phyloP scores from a whole-genome alignment of 345 rosid species.

The Stellera chamaejasme region DNA sequence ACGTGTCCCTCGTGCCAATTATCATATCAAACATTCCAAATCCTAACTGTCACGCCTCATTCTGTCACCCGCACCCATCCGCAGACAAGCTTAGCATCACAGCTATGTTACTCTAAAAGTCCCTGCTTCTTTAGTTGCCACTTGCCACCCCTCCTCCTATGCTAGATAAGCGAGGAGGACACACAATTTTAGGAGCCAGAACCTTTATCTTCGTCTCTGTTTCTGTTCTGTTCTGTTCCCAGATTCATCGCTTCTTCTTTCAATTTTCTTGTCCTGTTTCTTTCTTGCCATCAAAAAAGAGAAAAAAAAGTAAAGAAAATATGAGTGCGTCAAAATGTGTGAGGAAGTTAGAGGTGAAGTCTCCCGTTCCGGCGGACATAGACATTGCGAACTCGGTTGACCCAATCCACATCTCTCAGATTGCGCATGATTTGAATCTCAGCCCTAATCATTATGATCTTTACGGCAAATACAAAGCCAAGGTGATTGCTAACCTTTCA shows the following conservation, averaged over 20 bases:
- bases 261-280: too few species aligned
- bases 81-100: background rate
- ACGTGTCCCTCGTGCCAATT: background rate
- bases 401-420: conserved; percentile 79
- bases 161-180: too few species aligned
- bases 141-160: too few species aligned
- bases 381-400: conserved; percentile 88
- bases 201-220: too few species aligned
- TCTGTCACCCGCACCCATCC: background rate
- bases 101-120: background rate
- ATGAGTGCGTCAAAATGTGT: conserved; percentile 46
- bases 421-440: conserved; percentile 71
- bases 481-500: conserved; percentile 31
- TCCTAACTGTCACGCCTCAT: too few species aligned
- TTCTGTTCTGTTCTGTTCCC: too few species aligned
- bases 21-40: background rate
- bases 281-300: background rate
- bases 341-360: conserved; percentile 63
- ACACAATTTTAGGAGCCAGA: too few species aligned
- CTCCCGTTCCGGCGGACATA: conserved; percentile 95
- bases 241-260: too few species aligned
- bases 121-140: background rate
- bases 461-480: conserved; percentile 92
- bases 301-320: conserved; percentile 1
- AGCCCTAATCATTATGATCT: conserved; percentile 72